phyloP scores from a whole-genome alignment of 192 early-diverging fungal genomes.

The Coemansia sp. region DNA sequence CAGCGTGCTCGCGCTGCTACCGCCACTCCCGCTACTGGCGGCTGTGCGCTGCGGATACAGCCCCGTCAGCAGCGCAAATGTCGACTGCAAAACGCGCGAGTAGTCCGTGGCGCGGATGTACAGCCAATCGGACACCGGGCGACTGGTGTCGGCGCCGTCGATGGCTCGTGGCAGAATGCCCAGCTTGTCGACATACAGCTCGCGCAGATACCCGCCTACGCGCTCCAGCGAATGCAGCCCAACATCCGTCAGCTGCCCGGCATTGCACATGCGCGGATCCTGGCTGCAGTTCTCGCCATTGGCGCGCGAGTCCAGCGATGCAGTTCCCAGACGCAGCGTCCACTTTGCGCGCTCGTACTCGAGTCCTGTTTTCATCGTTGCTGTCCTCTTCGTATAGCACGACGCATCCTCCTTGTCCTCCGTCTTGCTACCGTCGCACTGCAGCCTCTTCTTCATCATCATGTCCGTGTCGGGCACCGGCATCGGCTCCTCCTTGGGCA shows the following conservation, averaged over 20 bases:
- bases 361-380: conserved; percentile 26
- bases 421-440: background rate
- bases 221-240: conserved; percentile 53
- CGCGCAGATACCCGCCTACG: conserved; percentile 48
- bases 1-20: background rate
- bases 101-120: conserved; percentile 64
- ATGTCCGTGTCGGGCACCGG: conserved; percentile 16
- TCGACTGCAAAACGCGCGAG: conserved; percentile 64
- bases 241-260: conserved; percentile 59
- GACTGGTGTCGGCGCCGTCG: background rate
- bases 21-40: background rate
- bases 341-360: conserved; percentile 40
- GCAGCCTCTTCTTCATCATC: background rate
- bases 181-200: conserved; percentile 56
- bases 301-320: background rate
- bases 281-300: background rate
- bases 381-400: conserved; percentile 19
- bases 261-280: conserved; percentile 20
- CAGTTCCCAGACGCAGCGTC: conserved; percentile 21
- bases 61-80: conserved; percentile 62
- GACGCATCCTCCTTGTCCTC: conserved; percentile 1
- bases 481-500: conserved; percentile 27
- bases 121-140: conserved; percentile 26
- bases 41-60: conserved; percentile 26
- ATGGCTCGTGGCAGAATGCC: conserved; percentile 23